Conservation (phyloP, 441 rosid species). For the Raphanus hybrid region DNA sequence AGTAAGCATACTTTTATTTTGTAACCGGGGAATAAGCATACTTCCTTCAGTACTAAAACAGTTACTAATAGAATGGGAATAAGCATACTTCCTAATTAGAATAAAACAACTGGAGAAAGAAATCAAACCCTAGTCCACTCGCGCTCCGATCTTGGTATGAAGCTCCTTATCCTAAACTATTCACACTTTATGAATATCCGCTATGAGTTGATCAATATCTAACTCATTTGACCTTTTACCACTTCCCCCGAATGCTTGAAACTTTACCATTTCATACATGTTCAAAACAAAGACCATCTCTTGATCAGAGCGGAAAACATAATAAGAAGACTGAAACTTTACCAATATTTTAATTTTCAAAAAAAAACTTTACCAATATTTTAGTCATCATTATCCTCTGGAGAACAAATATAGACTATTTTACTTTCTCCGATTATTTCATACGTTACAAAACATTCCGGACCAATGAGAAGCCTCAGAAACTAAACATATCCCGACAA, state of each 20-base stretch:
- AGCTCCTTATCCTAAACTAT: neutral
- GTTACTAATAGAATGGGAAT: no score
- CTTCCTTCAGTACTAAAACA: neutral
- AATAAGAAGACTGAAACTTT: neutral
- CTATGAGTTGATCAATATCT: neutral
- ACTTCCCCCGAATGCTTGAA: neutral
- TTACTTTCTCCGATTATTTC: neutral
- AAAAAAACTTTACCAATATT: no score
- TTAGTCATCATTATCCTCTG: neutral
- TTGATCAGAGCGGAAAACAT: neutral
- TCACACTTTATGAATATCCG: neutral
- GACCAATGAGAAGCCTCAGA: neutral
- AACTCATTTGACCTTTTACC: neutral
- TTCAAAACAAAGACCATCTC: neutral
- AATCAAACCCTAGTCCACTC: neutral
- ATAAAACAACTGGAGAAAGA: no score
- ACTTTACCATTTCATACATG: neutral
- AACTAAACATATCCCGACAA: neutral
- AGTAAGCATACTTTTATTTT: neutral
- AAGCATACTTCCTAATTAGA: no score
- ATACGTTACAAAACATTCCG: neutral
- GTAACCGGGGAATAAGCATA: no score
- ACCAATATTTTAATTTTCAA: no score
- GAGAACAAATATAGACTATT: neutral
- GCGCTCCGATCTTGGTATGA: neutral